Percentiles rank a stretch among this genome's conserved stretches.
Evolutionary conservation across 768 basidiomycete species (phyloP).

Genomic region (Boletus edulis): DNA sequence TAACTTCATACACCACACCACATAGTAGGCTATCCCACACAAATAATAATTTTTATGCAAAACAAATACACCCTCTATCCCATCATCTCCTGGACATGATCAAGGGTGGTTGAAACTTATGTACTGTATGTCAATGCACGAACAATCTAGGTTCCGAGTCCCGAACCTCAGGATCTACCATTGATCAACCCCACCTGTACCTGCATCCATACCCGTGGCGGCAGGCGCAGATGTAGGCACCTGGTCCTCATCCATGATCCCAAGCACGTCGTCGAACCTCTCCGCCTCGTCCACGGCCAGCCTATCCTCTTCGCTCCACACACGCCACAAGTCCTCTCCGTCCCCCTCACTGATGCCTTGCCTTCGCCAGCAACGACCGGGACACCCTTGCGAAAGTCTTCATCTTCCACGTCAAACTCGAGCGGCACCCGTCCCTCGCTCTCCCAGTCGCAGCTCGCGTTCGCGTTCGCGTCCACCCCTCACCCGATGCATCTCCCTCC

Average conservation of each 20-base stretch:
- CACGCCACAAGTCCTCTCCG: slow-evolving; percentile 22
- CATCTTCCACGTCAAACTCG: slow-evolving; percentile 70
- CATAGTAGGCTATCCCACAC: too few species aligned
- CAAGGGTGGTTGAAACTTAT: too few species aligned
- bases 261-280: slow-evolving; percentile 32
- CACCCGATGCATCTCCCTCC: slow-evolving; percentile 45
- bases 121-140: too few species aligned
- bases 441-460: not conserved
- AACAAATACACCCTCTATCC: too few species aligned
- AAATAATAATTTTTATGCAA: too few species aligned
- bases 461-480: not conserved
- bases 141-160: too few species aligned
- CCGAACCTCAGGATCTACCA: not conserved
- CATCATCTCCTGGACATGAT: too few species aligned
- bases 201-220: not conserved
- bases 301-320: slow-evolving; percentile 29
- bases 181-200: not conserved
- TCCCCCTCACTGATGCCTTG: not conserved
- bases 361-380: not conserved
- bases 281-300: slow-evolving; percentile 32
- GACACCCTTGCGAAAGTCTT: slow-evolving; percentile 44
- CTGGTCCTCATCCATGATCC: slow-evolving; percentile 34
- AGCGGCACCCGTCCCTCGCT: slow-evolving; percentile 32
- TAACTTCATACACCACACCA: too few species aligned
- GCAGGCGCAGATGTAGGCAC: slow-evolving; percentile 12